phyloP scores from a whole-genome alignment of 371 early-diverging fungal genomes.

The Basidiobolus meristosporus region DNA sequence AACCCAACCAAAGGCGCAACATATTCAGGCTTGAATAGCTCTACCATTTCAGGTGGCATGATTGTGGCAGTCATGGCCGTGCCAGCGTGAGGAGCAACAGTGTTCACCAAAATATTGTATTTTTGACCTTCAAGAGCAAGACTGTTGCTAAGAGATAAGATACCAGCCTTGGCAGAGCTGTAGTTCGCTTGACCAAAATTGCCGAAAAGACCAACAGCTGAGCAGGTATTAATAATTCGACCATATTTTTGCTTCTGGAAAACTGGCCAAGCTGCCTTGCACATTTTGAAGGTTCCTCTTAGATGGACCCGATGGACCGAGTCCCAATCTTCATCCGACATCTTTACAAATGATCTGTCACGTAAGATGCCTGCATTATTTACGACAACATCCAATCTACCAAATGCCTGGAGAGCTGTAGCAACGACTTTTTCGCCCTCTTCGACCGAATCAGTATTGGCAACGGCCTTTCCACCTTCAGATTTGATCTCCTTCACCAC shows the following conservation, averaged over 20 bases:
- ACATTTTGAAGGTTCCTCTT: slow-evolving; percentile 82
- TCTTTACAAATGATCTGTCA: slow-evolving; percentile 87
- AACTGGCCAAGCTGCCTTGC: slow-evolving; percentile 93
- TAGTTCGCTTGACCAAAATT: slow-evolving; percentile 99
- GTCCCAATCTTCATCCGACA: slow-evolving; percentile 94
- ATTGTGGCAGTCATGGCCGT: slow-evolving; percentile 94
- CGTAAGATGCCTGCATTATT: slow-evolving; percentile 97
- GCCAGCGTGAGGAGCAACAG: slow-evolving; percentile 96
- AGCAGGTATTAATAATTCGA: slow-evolving; percentile 59
- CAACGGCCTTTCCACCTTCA: slow-evolving; percentile 88
- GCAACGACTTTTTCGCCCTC: slow-evolving; percentile 92
- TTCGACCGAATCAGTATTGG: slow-evolving; percentile 94
- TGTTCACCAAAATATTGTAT: slow-evolving; percentile 81
- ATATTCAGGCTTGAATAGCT: slow-evolving; percentile 86
- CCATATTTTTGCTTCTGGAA: slow-evolving; percentile 92
- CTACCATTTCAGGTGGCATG: slow-evolving; percentile 85
- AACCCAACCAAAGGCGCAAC: slow-evolving; percentile 90
- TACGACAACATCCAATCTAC: slow-evolving; percentile 83
- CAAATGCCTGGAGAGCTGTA: slow-evolving; percentile 88
- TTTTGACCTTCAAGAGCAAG: slow-evolving; percentile 87
- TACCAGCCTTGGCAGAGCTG: slow-evolving; percentile 77
- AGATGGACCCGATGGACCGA: slow-evolving; percentile 84
- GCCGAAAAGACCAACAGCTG: slow-evolving; percentile 94
- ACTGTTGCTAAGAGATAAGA: slow-evolving; percentile 77
- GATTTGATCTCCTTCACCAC: slow-evolving; percentile 86